Evolutionary conservation across 306 rosid species (phyloP).

Genomic region (Purshia tridentata): DNA sequence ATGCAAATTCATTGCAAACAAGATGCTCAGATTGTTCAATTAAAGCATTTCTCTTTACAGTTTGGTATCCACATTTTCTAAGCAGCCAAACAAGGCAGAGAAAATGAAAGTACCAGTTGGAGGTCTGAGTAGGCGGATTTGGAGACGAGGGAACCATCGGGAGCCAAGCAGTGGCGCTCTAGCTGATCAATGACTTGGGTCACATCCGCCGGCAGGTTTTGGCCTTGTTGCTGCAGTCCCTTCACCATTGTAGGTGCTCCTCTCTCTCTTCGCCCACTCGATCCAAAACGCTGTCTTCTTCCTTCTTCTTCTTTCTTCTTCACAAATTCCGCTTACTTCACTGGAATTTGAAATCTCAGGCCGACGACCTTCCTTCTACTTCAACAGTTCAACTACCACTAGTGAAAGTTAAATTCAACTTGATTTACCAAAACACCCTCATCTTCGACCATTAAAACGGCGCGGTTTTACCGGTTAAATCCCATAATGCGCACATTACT

Average conservation of each 20-base stretch:
- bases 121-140: conserved; percentile 74
- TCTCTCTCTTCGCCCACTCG: not conserved
- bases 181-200: conserved; percentile 80
- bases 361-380: not conserved
- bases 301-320: too few species aligned
- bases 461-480: not conserved
- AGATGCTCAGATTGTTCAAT: not conserved
- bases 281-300: conserved; percentile 35
- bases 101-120: conserved; percentile 57
- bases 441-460: not conserved
- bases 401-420: not conserved
- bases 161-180: conserved; percentile 94
- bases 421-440: not conserved
- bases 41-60: not conserved
- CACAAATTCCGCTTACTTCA: not conserved
- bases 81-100: conserved; percentile 21
- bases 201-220: conserved; percentile 74
- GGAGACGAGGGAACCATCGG: conserved; percentile 90
- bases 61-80: conserved; percentile 15
- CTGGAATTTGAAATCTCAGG: not conserved
- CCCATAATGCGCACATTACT: too few species aligned
- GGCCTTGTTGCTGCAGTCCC: conserved; percentile 57
- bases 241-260: conserved; percentile 51
- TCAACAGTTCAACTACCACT: too few species aligned
- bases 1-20: not conserved